A percentile compares a stretch with the other conserved stretches of the same genome.
These are phyloP conservation scores for Escallonia herrerae DNA, from an alignment of 129 eudicot species.

Conservation along the genomic window DNA sequence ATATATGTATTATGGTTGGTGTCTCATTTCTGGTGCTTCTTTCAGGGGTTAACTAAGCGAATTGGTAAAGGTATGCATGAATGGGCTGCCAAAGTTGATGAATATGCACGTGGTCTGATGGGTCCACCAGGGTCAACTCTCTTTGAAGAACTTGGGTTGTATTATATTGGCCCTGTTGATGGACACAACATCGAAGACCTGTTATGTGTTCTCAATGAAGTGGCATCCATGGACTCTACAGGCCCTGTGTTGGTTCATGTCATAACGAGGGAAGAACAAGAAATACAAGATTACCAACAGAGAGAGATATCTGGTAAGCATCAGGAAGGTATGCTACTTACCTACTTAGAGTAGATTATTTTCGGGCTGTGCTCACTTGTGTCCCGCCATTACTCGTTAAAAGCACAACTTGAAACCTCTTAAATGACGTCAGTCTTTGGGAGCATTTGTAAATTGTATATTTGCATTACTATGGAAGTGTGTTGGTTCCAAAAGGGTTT, in stretches of 20 bases:
- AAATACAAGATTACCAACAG: conserved; percentile 23
- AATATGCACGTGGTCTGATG: conserved; percentile 88
- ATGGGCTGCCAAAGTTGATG: conserved; percentile 97
- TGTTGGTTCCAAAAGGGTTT: too few relatives aligned
- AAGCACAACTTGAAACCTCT: too few relatives aligned
- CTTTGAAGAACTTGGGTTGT: conserved; percentile 89
- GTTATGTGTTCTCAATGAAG: conserved; percentile 71
- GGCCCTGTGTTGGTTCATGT: conserved; percentile 94
- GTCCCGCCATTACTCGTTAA: neutral
- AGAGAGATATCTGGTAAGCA: conserved; percentile 20
- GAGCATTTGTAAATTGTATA: too few relatives aligned
- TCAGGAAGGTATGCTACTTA: conserved; percentile 39
- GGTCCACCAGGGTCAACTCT: conserved; percentile 95
- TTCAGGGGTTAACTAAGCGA: conserved; percentile 72
- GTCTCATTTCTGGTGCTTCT: conserved; percentile 1
- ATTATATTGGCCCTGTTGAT: conserved; percentile 95
- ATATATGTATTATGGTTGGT: neutral
- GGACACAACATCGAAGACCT: conserved; percentile 93
- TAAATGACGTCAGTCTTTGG: too few relatives aligned
- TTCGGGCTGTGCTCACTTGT: neutral
- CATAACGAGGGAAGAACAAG: conserved; percentile 55
- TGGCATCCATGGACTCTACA: conserved; percentile 70
- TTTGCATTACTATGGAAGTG: too few relatives aligned
- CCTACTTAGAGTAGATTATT: too few relatives aligned
- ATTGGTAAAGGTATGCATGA: conserved; percentile 83